Evolutionary conservation across 257 asterid genomes (phyloP), one percentile per base, ranked within the genome.

Genomic region (Solanum microdontum): DNA sequence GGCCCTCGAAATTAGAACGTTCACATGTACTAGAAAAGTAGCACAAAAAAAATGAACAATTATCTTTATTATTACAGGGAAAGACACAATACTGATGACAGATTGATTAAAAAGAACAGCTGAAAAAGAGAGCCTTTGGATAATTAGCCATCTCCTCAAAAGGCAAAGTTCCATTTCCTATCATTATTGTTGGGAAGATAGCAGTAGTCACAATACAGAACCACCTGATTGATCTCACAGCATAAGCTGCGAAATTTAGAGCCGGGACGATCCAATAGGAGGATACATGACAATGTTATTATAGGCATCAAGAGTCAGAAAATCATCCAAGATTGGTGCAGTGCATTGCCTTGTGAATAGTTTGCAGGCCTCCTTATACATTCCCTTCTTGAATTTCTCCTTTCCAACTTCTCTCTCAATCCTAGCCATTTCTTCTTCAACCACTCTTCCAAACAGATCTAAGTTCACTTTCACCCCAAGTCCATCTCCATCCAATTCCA

Each of bases 371-470:
- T 95, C 98, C 17, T 70, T 93, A 23, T 95, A 97, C 98, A 88
- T 94, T 13, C 99, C 99, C 70, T 87, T 93, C 24, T 84, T 86
- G 89, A 95, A 95, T 11, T 91, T 97, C 40, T 97, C 98, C 89
- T 87, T 92, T 23, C 98, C 98, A 13, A 97, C 94, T 87, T 97
- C 98, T 10, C 90, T 90, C 91, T 93, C 94, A 5, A 97, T 97
- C 93, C 99, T 92, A 0, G 70, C 94, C 99, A 97, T 97, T 83
- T 97, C 99, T 84, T 97, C 99, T 5, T 96, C 99, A 1, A 95
- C 95, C 9, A 97, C 94, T n/a, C 98, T 86, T 82, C 98, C 99
- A 24, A 97, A 97, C 1, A 97, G 92, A 0, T 95, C 98, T 26
- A 66, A 28, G 12, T 83, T 93, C 90, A 95, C 98, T 93, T 45